A percentile compares a stretch with the other conserved stretches of the same genome.
Conservation (phyloP, 2,329 filamentous ascomycete species). For the Chaetomium globosum region DNA sequence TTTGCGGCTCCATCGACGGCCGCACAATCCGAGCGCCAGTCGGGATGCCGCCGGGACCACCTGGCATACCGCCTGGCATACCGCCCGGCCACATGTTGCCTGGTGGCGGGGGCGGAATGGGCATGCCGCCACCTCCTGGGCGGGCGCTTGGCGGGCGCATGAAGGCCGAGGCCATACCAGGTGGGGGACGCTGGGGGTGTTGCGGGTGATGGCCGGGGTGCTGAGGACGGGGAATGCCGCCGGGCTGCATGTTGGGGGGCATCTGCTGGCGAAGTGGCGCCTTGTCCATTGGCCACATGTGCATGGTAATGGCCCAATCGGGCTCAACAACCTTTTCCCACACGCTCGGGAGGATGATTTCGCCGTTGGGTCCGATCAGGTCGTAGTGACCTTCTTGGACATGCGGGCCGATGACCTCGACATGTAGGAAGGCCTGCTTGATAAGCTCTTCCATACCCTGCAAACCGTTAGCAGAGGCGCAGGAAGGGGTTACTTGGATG, state of each 20-base stretch:
- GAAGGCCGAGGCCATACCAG: constrained; percentile 11
- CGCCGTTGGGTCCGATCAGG: constrained; percentile 73
- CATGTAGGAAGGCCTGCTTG: constrained; percentile 78
- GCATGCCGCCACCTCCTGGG: constrained; percentile 19
- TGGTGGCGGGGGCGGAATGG: constrained; percentile 28
- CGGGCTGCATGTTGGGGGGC: constrained; percentile 27
- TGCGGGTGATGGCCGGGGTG: constrained; percentile 18
- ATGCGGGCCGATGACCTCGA: constrained; percentile 74
- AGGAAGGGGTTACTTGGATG: not conserved
- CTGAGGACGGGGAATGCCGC: constrained; percentile 21
- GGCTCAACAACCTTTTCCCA: constrained; percentile 83
- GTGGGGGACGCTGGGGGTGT: not conserved
- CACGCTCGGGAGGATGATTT: constrained; percentile 78
- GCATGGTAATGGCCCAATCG: constrained; percentile 66
- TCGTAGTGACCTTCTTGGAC: constrained; percentile 81
- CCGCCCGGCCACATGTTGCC: constrained; percentile 2
- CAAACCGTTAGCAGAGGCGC: constrained; percentile 34
- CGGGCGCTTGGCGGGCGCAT: constrained; percentile 23
- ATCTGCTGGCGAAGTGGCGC: constrained; percentile 35
- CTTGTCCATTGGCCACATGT: constrained; percentile 62
- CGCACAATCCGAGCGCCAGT: not conserved
- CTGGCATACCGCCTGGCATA: constrained; percentile 1
- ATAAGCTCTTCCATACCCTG: constrained; percentile 87
- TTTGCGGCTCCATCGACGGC: constrained; percentile 16
- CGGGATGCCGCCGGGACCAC: constrained; percentile 5